Evolutionary conservation across 352 stramenopile species (phyloP), one percentile per base, ranked within the genome.

Genomic region (Poterioochromonas sp.): DNA sequence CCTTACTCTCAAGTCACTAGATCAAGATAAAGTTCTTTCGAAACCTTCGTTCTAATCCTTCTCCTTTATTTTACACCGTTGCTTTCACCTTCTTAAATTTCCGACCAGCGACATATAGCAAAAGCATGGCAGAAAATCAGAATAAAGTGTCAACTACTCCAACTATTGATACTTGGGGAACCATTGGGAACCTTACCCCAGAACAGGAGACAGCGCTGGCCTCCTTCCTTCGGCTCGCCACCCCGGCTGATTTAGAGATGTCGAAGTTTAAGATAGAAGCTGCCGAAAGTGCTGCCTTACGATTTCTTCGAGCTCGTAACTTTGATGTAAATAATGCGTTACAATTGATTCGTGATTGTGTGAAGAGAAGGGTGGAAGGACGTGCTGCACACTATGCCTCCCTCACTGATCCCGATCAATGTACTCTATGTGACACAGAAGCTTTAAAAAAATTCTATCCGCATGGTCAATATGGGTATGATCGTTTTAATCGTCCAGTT

Each of bases 271-370:
- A 26, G 26, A 26, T 58, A 26, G 47, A 58, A 58, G 47, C 15
- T 26, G 15, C 26, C 26, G 47, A 58, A 26, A 58, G 26, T 26
- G 47, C 26, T 58, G 15, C 47, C 15, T 71, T 71, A 49, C 29
- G 62, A n/a, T 71, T 35, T 49, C 40, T 71, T 5, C 62, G 62
- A 34, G 62, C 62, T 37, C 11, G 32, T 71, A 71, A 71, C 12
- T 71, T 71, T 43, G 40, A 71, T 71, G 62, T 71, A 8, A 49
- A 43, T 29, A 71, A 71, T 35, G 35, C 62, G 2, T 35, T 43
- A 11, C 8, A 71, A n/a, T 29, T 35, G 11, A 43, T 71, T 37
- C 15, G 15, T 32, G 8, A 29, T 15, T 35, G 32, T 29, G 8
- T 71, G 2, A 29, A 44, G 20, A n/a, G 62, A 18, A 8, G 39